These are phyloP conservation scores for Aspergillus hiratsukae DNA, from an alignment of 2,329 filamentous ascomycete species.

Conservation along the genomic window DNA sequence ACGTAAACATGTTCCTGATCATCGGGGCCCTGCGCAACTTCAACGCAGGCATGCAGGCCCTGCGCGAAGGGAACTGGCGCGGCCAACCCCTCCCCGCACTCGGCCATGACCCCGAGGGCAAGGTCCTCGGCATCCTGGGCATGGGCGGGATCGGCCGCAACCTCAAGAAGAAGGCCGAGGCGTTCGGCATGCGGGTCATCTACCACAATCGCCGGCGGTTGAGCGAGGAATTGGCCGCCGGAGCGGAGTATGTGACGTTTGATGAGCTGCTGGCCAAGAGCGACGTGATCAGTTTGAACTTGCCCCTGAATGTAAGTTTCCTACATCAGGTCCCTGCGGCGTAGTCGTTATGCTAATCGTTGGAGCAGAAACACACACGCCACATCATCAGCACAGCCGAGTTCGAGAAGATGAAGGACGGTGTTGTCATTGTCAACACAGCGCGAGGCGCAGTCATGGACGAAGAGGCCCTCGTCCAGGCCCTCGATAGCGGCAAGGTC, in stretches of 20 bases:
- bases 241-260: constrained; percentile 54
- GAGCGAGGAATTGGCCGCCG: constrained; percentile 45
- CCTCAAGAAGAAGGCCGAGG: constrained; percentile 67
- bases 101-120: constrained; percentile 75
- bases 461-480: constrained; percentile 71
- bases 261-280: constrained; percentile 65
- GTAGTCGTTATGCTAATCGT: not conserved
- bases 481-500: constrained; percentile 66
- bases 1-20: constrained; percentile 74
- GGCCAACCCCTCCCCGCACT: constrained; percentile 52
- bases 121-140: constrained; percentile 73
- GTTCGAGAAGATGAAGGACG: constrained; percentile 72
- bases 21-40: constrained; percentile 74
- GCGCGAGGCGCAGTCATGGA: constrained; percentile 79
- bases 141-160: constrained; percentile 84
- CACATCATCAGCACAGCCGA: constrained; percentile 70
- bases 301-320: constrained; percentile 70
- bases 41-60: constrained; percentile 59
- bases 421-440: constrained; percentile 75
- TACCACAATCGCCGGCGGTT: constrained; percentile 70
- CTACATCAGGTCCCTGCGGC: not conserved
- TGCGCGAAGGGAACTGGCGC: constrained; percentile 66
- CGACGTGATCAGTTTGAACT: constrained; percentile 74
- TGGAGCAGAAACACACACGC: constrained; percentile 56
- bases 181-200: constrained; percentile 69